A percentile compares a stretch with the other conserved stretches of the same genome.
Conservation (phyloP, 1,284 basidiomycete genomes). For the Apiotrichum brassicae region DNA sequence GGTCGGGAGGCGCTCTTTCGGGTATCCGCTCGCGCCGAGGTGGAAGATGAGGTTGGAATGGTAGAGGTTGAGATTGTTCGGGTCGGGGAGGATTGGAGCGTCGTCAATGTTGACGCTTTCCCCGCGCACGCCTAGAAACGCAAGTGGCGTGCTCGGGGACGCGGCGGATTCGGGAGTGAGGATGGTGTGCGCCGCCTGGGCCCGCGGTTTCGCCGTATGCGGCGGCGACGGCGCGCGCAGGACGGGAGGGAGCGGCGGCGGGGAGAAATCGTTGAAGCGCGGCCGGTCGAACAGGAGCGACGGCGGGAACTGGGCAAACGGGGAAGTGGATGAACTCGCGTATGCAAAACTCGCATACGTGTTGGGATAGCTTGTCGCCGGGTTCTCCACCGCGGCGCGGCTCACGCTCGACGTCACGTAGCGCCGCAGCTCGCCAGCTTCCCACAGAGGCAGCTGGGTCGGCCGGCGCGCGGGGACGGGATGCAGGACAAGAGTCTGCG, state of each 20-base stretch:
- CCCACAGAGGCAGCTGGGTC: neutral
- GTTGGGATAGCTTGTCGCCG: neutral
- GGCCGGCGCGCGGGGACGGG: neutral
- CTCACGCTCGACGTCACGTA: too few relatives aligned
- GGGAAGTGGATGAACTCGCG: neutral
- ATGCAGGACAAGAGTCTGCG: conserved; percentile 11
- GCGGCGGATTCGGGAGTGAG: conserved; percentile 12
- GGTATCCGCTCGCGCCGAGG: conserved; percentile 32
- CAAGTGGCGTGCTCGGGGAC: conserved; percentile 3
- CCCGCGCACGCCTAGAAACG: conserved; percentile 9
- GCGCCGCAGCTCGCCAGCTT: too few relatives aligned
- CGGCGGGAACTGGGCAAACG: neutral
- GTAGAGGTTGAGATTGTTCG: conserved; percentile 21
- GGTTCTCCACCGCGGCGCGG: too few relatives aligned
- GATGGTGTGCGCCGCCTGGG: conserved; percentile 20
- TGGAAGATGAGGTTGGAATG: conserved; percentile 37
- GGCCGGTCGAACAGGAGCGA: conserved; percentile 10
- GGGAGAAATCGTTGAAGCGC: conserved; percentile 9
- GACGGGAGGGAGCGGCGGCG: conserved; percentile 20
- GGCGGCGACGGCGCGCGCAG: conserved; percentile 16
- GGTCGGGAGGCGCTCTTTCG: conserved; percentile 30
- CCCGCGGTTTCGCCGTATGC: conserved; percentile 17
- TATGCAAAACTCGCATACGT: too few relatives aligned
- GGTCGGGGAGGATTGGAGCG: conserved; percentile 8
- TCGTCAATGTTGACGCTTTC: conserved; percentile 4